These are phyloP conservation scores for Proliferodiscus dingleyae DNA, from an alignment of 2,329 filamentous ascomycete species.

Conservation along the genomic window DNA sequence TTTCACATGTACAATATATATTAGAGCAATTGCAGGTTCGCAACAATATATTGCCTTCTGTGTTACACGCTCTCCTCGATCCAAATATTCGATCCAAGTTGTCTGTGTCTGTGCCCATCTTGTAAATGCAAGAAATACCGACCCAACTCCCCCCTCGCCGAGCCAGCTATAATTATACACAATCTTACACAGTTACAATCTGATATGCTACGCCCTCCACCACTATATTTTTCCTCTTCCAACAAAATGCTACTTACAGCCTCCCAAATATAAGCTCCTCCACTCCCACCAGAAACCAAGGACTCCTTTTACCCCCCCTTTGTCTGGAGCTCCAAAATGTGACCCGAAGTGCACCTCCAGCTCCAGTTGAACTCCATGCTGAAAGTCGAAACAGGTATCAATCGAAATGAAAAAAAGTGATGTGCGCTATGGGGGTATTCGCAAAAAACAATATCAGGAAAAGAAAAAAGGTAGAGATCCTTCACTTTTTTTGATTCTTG, in stretches of 20 bases:
- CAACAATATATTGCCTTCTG: background rate
- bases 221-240: background rate
- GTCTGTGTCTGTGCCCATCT: background rate
- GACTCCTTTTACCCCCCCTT: slow-evolving; percentile 1
- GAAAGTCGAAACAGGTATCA: background rate
- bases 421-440: slow-evolving; percentile 11
- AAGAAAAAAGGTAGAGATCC: background rate
- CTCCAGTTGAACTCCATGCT: slow-evolving; percentile 6
- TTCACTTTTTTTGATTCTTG: background rate
- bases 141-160: slow-evolving; percentile 1
- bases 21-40: background rate
- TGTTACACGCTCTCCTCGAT: background rate
- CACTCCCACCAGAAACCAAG: slow-evolving; percentile 22
- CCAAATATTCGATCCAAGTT: too few species aligned
- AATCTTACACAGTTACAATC: slow-evolving; percentile 14
- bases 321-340: slow-evolving; percentile 1
- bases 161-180: slow-evolving; percentile 4
- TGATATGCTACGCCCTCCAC: slow-evolving; percentile 7
- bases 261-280: slow-evolving; percentile 9
- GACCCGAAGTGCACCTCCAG: background rate
- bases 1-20: slow-evolving; percentile 4
- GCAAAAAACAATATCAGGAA: slow-evolving; percentile 4
- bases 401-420: background rate
- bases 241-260: background rate
- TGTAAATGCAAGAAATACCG: background rate